Conservation (phyloP, 164 flowering plant genomes). For the Platanus orientalis region DNA sequence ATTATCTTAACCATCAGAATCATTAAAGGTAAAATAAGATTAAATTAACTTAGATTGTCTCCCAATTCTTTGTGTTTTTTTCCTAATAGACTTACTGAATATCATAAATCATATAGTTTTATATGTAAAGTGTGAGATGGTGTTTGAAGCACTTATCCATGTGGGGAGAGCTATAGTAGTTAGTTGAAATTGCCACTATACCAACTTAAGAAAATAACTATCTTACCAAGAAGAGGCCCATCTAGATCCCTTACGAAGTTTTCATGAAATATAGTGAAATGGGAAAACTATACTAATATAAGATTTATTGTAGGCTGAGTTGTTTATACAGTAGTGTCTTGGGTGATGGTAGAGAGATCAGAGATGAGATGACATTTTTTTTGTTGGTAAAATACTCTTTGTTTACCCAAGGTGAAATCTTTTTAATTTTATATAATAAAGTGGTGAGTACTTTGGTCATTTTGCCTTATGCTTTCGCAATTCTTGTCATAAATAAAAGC, state of each 20-base stretch:
- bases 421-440: too few relatives aligned
- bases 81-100: background rate
- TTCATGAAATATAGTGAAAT: background rate
- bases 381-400: too few relatives aligned
- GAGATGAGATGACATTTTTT: too few relatives aligned
- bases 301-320: background rate
- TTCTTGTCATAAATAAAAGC: too few relatives aligned
- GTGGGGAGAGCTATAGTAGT: slow-evolving; percentile 8
- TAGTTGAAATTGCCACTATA: slow-evolving; percentile 20
- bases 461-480: too few relatives aligned
- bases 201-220: slow-evolving; percentile 20
- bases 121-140: background rate
- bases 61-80: slow-evolving; percentile 1
- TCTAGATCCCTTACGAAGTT: slow-evolving; percentile 10
- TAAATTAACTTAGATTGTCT: too few relatives aligned
- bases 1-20: background rate
- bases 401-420: too few relatives aligned
- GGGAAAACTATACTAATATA: background rate
- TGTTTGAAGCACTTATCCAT: background rate
- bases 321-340: background rate
- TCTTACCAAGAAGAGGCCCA: slow-evolving; percentile 22
- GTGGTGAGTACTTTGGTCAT: too few relatives aligned
- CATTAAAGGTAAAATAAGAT: background rate
- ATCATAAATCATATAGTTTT: background rate
- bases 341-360: slow-evolving; percentile 12